Evolutionary conservation across 148 eudicot genomes (phyloP).

Genomic region (Vaccinium corymbosum): DNA sequence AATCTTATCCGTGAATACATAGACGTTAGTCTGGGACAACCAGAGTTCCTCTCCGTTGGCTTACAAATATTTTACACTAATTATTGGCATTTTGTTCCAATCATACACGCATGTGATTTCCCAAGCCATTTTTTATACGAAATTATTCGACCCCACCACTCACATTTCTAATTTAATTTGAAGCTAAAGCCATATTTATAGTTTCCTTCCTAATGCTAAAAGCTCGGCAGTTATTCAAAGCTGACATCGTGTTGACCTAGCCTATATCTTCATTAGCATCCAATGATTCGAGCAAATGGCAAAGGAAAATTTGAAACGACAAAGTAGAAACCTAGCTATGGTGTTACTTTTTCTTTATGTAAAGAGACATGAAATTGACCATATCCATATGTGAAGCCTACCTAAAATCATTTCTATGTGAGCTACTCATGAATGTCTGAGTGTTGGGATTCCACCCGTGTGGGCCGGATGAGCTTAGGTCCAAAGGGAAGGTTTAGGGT

Average conservation of each 20-base stretch:
- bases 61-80: too few species aligned
- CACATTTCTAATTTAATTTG: not conserved
- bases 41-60: not conserved
- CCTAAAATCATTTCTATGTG: not conserved
- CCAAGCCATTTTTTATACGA: conserved; percentile 1
- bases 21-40: not conserved
- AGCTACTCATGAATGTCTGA: not conserved
- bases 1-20: too few species aligned
- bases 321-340: conserved; percentile 1
- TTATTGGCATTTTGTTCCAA: not conserved
- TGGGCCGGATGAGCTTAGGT: too few species aligned
- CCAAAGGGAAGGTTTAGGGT: too few species aligned
- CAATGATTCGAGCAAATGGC: not conserved
- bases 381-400: not conserved
- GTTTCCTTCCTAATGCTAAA: not conserved
- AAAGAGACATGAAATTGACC: not conserved
- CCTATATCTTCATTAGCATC: not conserved
- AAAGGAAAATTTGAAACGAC: not conserved
- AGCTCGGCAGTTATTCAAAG: not conserved
- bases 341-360: conserved; percentile 3
- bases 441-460: too few species aligned
- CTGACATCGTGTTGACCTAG: not conserved
- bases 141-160: not conserved
- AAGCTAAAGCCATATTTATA: not conserved
- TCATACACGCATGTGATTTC: not conserved